Evolutionary conservation across 2,329 filamentous ascomycete genomes (phyloP), one percentile per base, ranked within the genome.

Genomic region (Cytospora chrysosperma): DNA sequence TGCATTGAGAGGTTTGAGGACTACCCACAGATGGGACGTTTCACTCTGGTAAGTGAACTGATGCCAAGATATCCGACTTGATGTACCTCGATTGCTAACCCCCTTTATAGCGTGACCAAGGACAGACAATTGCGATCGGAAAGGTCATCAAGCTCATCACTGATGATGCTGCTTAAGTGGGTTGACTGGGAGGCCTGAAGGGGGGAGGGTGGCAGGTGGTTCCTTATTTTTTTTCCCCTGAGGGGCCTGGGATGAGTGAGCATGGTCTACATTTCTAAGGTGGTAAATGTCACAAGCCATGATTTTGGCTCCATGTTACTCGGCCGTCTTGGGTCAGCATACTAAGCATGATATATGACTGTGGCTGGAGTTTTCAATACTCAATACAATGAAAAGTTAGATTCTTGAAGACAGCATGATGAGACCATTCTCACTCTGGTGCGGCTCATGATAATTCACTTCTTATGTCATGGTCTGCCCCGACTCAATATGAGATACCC

Each of bases 81-180:
- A 17, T 21, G 21, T 55, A 4, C 43, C 49, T 49, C 15, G 26
- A 15, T 53, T 63, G 56, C 64, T 72, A 66, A 72, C 59, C 74
- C n/a, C 58, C 70, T 37, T 26, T 61, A 27, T 34, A 66, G 64
- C 64, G 64, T 68, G 58, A 74, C 61, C 73, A 98, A 88, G 95
- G 95, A 72, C 94, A 98, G 90, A 99, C 95, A 0, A 97, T 99
- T 81, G 95, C 95, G 62, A 99, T 99, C 80, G 95, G 95, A 73
- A 99, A 99, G 86, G 96, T 99, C 76, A 97, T 92, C 65, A 97
- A 93, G 84, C 85, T 99, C 68, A 82, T 87, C 71, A 79, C 73
- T 9, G 76, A 79, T 21, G 75, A 76, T 0, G 55, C 71, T 59
- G 68, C 69, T 56, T 72, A 70, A 65, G 67, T 50, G 27, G 26